Evolutionary conservation across 2,329 filamentous ascomycete genomes (phyloP).

Genomic region (Sarocladiaceae sp.): DNA sequence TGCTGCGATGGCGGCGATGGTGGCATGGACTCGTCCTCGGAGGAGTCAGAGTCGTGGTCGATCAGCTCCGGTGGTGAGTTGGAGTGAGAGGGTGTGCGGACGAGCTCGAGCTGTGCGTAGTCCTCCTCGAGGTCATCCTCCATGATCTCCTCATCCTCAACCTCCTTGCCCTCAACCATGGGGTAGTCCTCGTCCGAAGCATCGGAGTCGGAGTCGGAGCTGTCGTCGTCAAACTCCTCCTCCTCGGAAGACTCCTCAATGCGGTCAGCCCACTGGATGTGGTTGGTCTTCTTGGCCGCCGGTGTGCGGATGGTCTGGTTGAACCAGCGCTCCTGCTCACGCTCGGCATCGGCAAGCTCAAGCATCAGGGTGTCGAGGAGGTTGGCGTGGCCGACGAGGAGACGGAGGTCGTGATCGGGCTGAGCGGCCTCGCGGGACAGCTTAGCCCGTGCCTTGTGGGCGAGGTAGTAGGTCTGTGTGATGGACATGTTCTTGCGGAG

Average conservation of each 20-base stretch:
- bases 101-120: slow-evolving; percentile 59
- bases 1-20: slow-evolving; percentile 57
- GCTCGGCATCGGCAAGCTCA: slow-evolving; percentile 83
- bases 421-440: slow-evolving; percentile 86
- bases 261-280: slow-evolving; percentile 82
- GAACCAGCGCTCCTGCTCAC: slow-evolving; percentile 96
- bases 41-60: slow-evolving; percentile 63
- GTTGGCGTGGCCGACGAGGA: slow-evolving; percentile 96
- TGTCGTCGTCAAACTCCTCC: slow-evolving; percentile 65
- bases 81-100: slow-evolving; percentile 61
- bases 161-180: slow-evolving; percentile 26
- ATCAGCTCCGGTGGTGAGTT: slow-evolving; percentile 64
- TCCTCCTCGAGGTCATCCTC: slow-evolving; percentile 56
- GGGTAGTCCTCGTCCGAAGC: slow-evolving; percentile 39
- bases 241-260: slow-evolving; percentile 57
- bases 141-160: slow-evolving; percentile 39
- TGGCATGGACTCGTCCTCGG: slow-evolving; percentile 70
- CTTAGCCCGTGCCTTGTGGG: slow-evolving; percentile 94
- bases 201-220: slow-evolving; percentile 41
- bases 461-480: slow-evolving; percentile 97
- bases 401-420: slow-evolving; percentile 87
- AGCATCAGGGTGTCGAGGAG: slow-evolving; percentile 95
- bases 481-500: slow-evolving; percentile 86
- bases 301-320: slow-evolving; percentile 86
- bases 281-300: slow-evolving; percentile 41